A percentile compares a stretch with the other conserved stretches of the same genome.
Conservation (phyloP, 164 flowering plant species). For the Warburgia ugandensis region DNA sequence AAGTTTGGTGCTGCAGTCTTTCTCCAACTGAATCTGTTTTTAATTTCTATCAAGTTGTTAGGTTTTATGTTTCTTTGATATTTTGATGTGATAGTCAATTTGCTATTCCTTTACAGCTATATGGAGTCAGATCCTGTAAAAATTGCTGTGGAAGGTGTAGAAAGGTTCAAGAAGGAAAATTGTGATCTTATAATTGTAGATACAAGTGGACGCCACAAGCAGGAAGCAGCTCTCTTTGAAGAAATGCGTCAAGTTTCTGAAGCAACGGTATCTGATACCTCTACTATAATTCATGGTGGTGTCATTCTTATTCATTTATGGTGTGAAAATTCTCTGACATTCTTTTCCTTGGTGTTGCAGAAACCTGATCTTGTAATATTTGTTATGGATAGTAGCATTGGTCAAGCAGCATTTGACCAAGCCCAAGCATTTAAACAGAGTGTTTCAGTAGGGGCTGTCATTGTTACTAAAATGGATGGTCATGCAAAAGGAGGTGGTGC, state of each 20-base stretch:
- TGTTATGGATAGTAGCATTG: conserved; percentile 99
- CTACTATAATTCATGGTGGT: background rate
- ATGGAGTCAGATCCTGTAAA: conserved; percentile 95
- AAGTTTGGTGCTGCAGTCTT: no score
- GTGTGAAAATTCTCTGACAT: background rate
- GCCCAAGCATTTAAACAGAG: conserved; percentile 97
- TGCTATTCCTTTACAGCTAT: conserved; percentile 48
- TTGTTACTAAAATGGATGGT: conserved; percentile 40
- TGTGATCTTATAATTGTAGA: conserved; percentile 97
- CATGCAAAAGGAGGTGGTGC: conserved; percentile 40
- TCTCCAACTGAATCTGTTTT: no score
- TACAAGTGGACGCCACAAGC: conserved; percentile 98
- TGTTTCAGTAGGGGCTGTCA: conserved; percentile 98
- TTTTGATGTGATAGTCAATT: background rate
- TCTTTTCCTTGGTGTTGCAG: conserved; percentile 29
- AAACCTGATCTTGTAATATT: conserved; percentile 97
- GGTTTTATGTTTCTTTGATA: background rate
- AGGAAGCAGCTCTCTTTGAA: conserved; percentile 95
- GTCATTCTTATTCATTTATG: background rate
- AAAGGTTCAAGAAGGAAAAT: conserved; percentile 86
- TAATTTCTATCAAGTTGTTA: no score
- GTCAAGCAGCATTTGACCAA: conserved; percentile 99
- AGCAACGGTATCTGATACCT: conserved; percentile 61
- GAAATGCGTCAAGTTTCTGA: conserved; percentile 99
- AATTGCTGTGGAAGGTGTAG: conserved; percentile 96